These are phyloP conservation scores for Solanum medicagineum DNA, from an alignment of 257 asterid species.

Conservation along the genomic window DNA sequence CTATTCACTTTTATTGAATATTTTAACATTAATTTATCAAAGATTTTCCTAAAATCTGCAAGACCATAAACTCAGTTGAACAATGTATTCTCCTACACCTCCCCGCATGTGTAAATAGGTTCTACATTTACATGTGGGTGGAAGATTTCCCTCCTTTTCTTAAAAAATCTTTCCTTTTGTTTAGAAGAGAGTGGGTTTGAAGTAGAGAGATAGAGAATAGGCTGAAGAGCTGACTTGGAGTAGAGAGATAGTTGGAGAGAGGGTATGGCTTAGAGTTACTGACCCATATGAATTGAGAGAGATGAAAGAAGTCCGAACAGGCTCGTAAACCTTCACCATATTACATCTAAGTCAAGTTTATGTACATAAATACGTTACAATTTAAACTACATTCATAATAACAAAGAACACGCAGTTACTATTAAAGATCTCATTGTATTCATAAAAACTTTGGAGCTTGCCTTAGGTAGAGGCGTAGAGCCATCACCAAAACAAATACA, in stretches of 20 bases:
- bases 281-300: not conserved
- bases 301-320: not conserved
- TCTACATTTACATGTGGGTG: not conserved
- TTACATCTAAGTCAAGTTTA: not conserved
- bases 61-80: not conserved
- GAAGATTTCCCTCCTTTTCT: not conserved
- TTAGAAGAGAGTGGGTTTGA: not conserved
- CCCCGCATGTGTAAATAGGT: not conserved
- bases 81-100: not conserved
- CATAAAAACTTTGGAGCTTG: not conserved
- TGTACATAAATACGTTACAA: not conserved
- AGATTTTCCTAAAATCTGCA: conserved; percentile 82
- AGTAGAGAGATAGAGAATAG: not conserved
- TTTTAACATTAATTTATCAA: no score
- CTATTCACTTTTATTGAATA: no score
- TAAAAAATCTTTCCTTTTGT: not conserved
- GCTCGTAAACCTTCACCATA: not conserved
- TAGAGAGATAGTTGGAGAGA: not conserved
- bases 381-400: not conserved
- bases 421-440: not conserved
- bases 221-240: not conserved
- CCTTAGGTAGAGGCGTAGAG: not conserved
- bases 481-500: not conserved
- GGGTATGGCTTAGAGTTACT: not conserved
- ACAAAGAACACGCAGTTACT: not conserved